phyloP scores from a whole-genome alignment of 192 early-diverging fungal genomes.

The Entomortierella beljakovae region DNA sequence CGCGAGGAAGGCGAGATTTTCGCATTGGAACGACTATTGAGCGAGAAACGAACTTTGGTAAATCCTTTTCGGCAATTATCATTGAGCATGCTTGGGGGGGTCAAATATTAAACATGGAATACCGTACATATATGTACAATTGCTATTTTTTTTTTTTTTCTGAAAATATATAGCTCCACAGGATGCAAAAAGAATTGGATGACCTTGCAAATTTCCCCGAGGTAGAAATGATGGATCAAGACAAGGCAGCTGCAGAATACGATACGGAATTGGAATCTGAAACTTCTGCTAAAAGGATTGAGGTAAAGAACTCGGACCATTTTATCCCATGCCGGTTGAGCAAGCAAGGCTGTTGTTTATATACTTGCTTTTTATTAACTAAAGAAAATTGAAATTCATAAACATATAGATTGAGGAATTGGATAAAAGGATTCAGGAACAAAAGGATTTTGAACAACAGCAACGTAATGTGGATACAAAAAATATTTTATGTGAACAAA shows the following conservation, averaged over 20 bases:
- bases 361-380: neutral
- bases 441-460: constrained; percentile 18
- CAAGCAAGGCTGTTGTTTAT: too few relatives aligned
- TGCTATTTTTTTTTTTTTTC: neutral
- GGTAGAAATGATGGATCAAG: constrained; percentile 15
- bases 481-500: too few relatives aligned
- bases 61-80: neutral
- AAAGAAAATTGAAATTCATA: neutral
- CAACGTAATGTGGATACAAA: constrained; percentile 28
- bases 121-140: too few relatives aligned
- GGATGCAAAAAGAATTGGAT: constrained; percentile 38
- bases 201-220: constrained; percentile 17
- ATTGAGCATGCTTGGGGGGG: too few relatives aligned
- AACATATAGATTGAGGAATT: constrained; percentile 37
- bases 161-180: constrained; percentile 7
- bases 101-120: too few relatives aligned
- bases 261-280: constrained; percentile 24
- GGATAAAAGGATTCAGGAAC: constrained; percentile 25
- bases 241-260: neutral
- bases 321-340: neutral
- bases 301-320: constrained; percentile 24
- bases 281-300: constrained; percentile 11
- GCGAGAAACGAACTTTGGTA: constrained; percentile 43
- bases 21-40: constrained; percentile 39
- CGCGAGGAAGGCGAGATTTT: constrained; percentile 54